Conservation (phyloP, 140 eudicot species). For the Artemisia princeps region DNA sequence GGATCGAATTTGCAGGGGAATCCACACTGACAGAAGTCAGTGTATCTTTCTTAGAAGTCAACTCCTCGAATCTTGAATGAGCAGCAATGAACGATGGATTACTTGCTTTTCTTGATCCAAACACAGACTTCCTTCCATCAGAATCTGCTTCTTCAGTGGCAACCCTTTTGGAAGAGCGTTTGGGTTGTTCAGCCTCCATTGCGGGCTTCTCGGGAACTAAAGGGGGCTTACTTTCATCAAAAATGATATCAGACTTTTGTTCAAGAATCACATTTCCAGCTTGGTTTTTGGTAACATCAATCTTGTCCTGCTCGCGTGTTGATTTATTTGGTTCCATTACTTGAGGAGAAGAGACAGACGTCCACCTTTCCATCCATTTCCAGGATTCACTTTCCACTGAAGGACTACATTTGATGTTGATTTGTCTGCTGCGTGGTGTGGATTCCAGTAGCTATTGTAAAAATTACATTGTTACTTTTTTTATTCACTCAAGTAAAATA, state of each 20-base stretch:
- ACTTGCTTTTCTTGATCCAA: conserved; percentile 50
- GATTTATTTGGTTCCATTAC: conserved; percentile 22
- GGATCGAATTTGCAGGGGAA: conserved; percentile 7
- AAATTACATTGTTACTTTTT: conserved; percentile 3
- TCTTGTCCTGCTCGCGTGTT: conserved; percentile 22
- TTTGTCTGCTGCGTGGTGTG: conserved; percentile 47
- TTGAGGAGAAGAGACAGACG: conserved; percentile 45
- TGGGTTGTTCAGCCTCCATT: conserved; percentile 30
- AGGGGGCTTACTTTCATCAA: conserved; percentile 22
- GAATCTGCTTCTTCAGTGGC: conserved; percentile 41
- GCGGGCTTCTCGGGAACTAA: conserved; percentile 27
- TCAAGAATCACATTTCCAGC: conserved; percentile 15
- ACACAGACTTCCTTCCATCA: conserved; percentile 36
- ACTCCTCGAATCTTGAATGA: conserved; percentile 64
- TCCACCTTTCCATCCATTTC: conserved; percentile 88
- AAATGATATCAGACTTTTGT: conserved; percentile 23
- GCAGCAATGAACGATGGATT: conserved; percentile 66
- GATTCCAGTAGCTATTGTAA: conserved; percentile 57
- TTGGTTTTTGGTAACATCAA: conserved; percentile 20
- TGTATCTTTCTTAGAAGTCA: conserved; percentile 30
- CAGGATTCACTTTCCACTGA: conserved; percentile 53
- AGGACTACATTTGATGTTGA: conserved; percentile 63
- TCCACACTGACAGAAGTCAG: conserved; percentile 21
- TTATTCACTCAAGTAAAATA: background rate
- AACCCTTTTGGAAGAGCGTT: conserved; percentile 25